A percentile compares a stretch with the other conserved stretches of the same genome.
Evolutionary conservation across 441 rosid genomes (phyloP).

Genomic region (Populus hybrid): DNA sequence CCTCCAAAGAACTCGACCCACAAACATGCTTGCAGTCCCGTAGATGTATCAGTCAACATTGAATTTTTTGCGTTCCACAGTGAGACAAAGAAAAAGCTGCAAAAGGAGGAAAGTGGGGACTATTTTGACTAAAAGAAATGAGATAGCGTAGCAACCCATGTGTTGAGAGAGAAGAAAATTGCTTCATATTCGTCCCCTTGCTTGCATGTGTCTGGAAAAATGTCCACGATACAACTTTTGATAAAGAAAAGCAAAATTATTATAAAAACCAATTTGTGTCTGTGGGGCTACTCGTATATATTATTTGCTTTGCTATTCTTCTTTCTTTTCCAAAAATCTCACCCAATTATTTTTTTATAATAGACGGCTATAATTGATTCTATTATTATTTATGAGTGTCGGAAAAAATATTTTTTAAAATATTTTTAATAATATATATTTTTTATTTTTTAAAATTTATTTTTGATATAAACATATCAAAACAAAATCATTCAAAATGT

Average conservation of each 20-base stretch:
- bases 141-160: constrained; percentile 24
- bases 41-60: not conserved
- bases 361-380: accelerated
- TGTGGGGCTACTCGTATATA: not conserved
- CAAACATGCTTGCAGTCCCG: too few relatives aligned
- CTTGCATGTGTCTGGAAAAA: not conserved
- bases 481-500: too few relatives aligned
- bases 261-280: not conserved
- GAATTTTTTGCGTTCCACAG: not conserved
- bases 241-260: not conserved
- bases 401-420: too few relatives aligned
- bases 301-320: too few relatives aligned
- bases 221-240: not conserved
- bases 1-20: too few relatives aligned
- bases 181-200: constrained; percentile 3
- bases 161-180: constrained; percentile 8
- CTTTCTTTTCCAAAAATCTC: too few relatives aligned
- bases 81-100: not conserved
- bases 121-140: not conserved
- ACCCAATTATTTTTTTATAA: too few relatives aligned
- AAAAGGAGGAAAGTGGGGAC: constrained; percentile 3
- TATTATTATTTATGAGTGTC: too few relatives aligned
- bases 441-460: too few relatives aligned
- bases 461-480: accelerated
- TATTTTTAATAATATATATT: too few relatives aligned